Evolutionary conservation across 352 stramenopile genomes (phyloP).

Genomic region (Phytophthora sp.): DNA sequence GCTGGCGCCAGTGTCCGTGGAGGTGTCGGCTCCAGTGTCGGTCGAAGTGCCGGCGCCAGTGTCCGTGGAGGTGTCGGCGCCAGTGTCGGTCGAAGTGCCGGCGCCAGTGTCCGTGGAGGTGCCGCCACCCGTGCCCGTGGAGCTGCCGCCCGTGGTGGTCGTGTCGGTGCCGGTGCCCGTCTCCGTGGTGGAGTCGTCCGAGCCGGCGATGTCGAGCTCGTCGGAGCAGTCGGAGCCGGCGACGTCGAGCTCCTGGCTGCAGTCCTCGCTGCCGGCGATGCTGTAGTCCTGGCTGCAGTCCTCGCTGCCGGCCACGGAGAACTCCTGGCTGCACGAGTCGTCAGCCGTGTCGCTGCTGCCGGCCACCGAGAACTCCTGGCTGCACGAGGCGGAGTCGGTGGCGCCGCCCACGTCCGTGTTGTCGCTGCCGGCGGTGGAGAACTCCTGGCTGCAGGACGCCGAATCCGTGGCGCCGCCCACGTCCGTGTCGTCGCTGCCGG

Average conservation of each 20-base stretch:
- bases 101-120: constrained; percentile 2
- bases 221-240: constrained; percentile 20
- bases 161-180: constrained; percentile 5
- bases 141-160: background rate
- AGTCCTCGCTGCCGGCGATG: constrained; percentile 13
- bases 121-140: too few relatives aligned
- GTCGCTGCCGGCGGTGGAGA: constrained; percentile 36
- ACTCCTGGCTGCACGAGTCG: constrained; percentile 38
- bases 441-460: constrained; percentile 42
- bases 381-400: constrained; percentile 20
- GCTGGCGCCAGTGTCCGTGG: background rate
- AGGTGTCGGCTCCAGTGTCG: background rate
- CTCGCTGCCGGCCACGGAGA: constrained; percentile 19
- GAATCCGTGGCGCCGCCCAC: constrained; percentile 14
- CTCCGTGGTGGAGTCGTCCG: constrained; percentile 6
- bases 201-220: constrained; percentile 29
- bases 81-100: constrained; percentile 1
- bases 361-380: constrained; percentile 29
- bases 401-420: constrained; percentile 2
- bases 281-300: constrained; percentile 26
- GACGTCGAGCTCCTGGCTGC: constrained; percentile 5
- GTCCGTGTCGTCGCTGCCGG: constrained; percentile 2
- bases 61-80: constrained; percentile 6
- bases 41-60: constrained; percentile 5
- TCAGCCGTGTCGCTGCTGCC: constrained; percentile 17